Conservation (phyloP, 108 stramenopile genomes). For the Pseudonitzschia pungens region DNA sequence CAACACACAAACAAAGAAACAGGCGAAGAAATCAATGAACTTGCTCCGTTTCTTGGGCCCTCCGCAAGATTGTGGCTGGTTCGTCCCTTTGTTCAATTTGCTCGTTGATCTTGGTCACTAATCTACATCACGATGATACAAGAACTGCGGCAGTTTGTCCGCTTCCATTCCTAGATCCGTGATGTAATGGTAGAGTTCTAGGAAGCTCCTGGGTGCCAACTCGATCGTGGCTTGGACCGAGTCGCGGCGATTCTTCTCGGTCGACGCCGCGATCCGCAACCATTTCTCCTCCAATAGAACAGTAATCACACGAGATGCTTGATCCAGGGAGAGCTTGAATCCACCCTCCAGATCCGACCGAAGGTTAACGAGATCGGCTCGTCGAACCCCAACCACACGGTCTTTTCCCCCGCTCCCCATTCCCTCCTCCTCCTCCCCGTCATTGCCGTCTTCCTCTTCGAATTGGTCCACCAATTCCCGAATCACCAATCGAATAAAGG, state of each 20-base stretch:
- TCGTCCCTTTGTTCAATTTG: no score
- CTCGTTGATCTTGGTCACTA: not conserved
- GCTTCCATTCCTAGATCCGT: conserved; percentile 47
- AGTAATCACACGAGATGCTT: conserved; percentile 37
- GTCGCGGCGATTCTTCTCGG: conserved; percentile 22
- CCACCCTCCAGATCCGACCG: conserved; percentile 48
- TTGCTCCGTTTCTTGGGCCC: no score
- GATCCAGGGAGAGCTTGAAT: conserved; percentile 38
- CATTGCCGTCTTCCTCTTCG: conserved; percentile 15
- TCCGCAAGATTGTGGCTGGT: no score
- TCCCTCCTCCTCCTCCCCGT: not conserved
- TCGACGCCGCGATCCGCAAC: conserved; percentile 19
- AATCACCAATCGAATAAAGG: conserved; percentile 48
- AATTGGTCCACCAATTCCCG: conserved; percentile 42
- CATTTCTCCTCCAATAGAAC: conserved; percentile 35
- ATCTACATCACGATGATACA: conserved; percentile 59
- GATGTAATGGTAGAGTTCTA: conserved; percentile 60
- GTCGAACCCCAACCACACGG: conserved; percentile 8
- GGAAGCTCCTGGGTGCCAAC: conserved; percentile 64
- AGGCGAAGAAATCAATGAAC: no score
- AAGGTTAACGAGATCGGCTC: conserved; percentile 63
- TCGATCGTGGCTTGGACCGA: conserved; percentile 28
- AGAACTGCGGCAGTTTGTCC: conserved; percentile 66
- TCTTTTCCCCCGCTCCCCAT: conserved; percentile 23
- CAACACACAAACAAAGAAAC: no score